phyloP scores from a whole-genome alignment of 306 rosid genomes.

The Abrus precatorius region DNA sequence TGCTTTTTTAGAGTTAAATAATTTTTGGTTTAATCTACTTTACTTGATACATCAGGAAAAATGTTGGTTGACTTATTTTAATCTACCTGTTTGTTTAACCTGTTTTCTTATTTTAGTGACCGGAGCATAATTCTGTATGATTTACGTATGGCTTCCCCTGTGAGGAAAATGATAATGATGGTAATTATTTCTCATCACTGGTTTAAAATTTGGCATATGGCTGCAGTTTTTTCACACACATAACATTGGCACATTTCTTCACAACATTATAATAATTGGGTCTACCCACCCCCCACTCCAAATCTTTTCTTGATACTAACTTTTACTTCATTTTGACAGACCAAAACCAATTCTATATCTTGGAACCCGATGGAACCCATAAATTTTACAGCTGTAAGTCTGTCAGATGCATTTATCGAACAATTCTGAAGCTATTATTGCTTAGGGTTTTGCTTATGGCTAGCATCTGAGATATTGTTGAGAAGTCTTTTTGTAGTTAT shows the following conservation, averaged over 20 bases:
- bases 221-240: neutral
- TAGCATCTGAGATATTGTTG: constrained; percentile 3
- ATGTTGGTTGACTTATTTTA: neutral
- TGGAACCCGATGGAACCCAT: constrained; percentile 99
- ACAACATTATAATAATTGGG: neutral
- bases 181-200: constrained; percentile 54
- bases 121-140: constrained; percentile 89
- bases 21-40: neutral
- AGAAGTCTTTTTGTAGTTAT: constrained; percentile 11
- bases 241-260: constrained; percentile 11
- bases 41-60: neutral
- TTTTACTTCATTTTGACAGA: constrained; percentile 65
- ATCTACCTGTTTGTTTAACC: constrained; percentile 5
- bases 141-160: constrained; percentile 75
- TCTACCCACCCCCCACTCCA: too few relatives aligned
- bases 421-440: constrained; percentile 8
- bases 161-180: constrained; percentile 79
- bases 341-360: constrained; percentile 79
- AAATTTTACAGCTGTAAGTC: constrained; percentile 93
- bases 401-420: constrained; percentile 13
- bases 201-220: constrained; percentile 1
- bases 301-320: constrained; percentile 45
- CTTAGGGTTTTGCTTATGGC: neutral
- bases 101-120: constrained; percentile 66
- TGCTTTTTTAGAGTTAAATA: constrained; percentile 1